Evolutionary conservation across 768 basidiomycete genomes (phyloP).

Genomic region (Neoboletus magnificus): DNA sequence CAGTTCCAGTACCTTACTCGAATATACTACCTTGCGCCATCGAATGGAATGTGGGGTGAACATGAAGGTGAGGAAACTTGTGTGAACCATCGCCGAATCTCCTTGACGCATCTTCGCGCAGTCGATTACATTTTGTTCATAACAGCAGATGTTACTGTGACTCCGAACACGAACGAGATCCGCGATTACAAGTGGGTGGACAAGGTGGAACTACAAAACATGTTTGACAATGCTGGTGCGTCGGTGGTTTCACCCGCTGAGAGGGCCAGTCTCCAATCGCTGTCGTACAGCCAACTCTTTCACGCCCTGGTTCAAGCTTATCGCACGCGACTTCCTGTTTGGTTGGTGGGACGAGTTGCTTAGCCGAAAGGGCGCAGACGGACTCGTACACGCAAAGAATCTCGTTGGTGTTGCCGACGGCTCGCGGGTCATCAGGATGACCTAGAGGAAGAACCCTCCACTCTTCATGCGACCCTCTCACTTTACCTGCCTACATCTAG

Average conservation of each 20-base stretch:
- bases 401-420: conserved; percentile 64
- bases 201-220: conserved; percentile 82
- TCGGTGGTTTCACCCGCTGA: conserved; percentile 2
- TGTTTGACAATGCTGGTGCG: conserved; percentile 82
- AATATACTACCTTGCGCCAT: conserved; percentile 97
- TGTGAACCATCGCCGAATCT: not conserved
- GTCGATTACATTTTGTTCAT: conserved; percentile 98
- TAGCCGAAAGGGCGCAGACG: conserved; percentile 51
- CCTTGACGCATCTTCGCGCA: conserved; percentile 33
- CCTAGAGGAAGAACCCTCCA: conserved; percentile 16
- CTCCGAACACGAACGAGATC: conserved; percentile 87
- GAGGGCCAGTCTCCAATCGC: not conserved
- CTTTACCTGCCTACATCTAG: not conserved
- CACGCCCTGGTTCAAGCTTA: conserved; percentile 99
- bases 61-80: conserved; percentile 73
- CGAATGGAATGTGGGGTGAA: conserved; percentile 92
- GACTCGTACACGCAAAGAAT: conserved; percentile 50
- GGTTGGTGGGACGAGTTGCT: conserved; percentile 97
- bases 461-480: not conserved
- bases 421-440: conserved; percentile 70
- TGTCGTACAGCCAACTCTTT: conserved; percentile 68
- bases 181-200: conserved; percentile 87
- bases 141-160: conserved; percentile 81
- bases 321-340: conserved; percentile 93
- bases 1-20: conserved; percentile 92